Percentiles rank a stretch among this genome's conserved stretches.
Evolutionary conservation across 2,329 filamentous ascomycete genomes (phyloP).

Genomic region (Teratosphaeria viscida): DNA sequence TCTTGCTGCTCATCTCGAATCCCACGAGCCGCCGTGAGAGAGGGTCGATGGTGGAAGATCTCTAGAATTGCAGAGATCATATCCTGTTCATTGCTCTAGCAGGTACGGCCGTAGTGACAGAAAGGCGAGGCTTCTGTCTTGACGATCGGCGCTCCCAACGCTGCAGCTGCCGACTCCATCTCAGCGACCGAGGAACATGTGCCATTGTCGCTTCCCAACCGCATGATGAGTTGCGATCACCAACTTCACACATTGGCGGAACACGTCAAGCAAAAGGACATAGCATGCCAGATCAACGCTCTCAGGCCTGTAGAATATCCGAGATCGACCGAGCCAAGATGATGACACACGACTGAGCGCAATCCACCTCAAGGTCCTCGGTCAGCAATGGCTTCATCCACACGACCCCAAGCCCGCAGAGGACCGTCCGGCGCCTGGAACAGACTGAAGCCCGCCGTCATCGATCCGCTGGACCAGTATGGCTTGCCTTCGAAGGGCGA

Average conservation of each 20-base stretch:
- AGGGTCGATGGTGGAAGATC: background rate
- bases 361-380: background rate
- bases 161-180: background rate
- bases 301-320: too few species aligned
- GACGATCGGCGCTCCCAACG: background rate
- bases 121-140: background rate
- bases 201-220: background rate
- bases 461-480: constrained; percentile 69
- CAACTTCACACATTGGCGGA: too few species aligned
- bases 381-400: background rate
- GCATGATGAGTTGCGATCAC: too few species aligned
- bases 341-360: background rate
- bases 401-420: constrained; percentile 21
- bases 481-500: constrained; percentile 89
- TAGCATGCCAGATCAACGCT: too few species aligned
- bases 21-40: background rate
- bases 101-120: background rate
- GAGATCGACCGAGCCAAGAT: background rate
- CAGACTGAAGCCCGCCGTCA: constrained; percentile 60
- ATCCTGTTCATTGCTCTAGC: background rate
- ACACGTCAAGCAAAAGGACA: too few species aligned
- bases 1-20: background rate
- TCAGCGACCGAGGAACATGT: background rate
- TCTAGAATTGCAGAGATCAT: background rate
- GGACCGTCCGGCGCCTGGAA: constrained; percentile 51